These are phyloP conservation scores for Blastobotrys chiropterorum DNA, from an alignment of 805 yeast species.

Conservation along the genomic window DNA sequence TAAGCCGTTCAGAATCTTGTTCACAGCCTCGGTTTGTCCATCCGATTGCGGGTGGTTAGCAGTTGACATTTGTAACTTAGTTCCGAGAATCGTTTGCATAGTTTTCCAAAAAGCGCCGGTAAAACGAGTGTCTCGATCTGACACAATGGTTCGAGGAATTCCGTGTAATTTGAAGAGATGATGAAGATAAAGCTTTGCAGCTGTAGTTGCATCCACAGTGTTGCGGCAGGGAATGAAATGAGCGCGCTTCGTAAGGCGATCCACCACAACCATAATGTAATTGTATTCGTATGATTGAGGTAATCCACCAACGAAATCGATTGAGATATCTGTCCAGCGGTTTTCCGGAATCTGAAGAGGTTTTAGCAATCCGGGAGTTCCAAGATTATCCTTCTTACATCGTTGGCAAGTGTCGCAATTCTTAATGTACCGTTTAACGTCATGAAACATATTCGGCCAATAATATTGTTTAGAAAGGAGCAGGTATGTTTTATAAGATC, in stretches of 20 bases:
- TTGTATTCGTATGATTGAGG: not conserved
- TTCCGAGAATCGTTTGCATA: slow-evolving; percentile 7
- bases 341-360: not conserved
- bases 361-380: not conserved
- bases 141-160: slow-evolving; percentile 12
- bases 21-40: slow-evolving; percentile 15
- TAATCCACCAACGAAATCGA: not conserved
- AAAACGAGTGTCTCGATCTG: slow-evolving; percentile 18
- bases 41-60: slow-evolving; percentile 14
- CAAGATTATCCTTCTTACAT: not conserved
- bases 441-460: not conserved
- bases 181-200: slow-evolving; percentile 11
- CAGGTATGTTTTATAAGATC: not conserved
- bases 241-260: not conserved
- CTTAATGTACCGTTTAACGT: not conserved
- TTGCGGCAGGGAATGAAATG: not conserved
- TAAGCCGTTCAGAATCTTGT: not conserved
- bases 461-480: not conserved
- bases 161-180: slow-evolving; percentile 18
- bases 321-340: not conserved
- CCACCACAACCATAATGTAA: not conserved
- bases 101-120: slow-evolving; percentile 15
- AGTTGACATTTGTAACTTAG: slow-evolving; percentile 11
- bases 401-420: not conserved
- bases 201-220: slow-evolving; percentile 1